These are phyloP conservation scores for Erythrophleum ivorense DNA, from an alignment of 331 rosid genomes.

Conservation along the genomic window DNA sequence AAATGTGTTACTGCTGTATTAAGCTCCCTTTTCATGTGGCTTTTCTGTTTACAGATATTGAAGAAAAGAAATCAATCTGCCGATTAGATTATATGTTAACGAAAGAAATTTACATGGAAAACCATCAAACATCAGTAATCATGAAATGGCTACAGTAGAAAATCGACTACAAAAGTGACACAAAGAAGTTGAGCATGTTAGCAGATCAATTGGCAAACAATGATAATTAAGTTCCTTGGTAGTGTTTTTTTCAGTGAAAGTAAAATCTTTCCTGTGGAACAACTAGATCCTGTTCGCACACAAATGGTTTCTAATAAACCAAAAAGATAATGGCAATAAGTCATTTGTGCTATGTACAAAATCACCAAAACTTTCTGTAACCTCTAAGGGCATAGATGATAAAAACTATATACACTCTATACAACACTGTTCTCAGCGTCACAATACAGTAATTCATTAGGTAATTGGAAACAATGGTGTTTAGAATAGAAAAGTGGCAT, in stretches of 20 bases:
- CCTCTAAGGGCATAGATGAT: constrained; percentile 3
- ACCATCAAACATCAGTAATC: constrained; percentile 24
- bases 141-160: constrained; percentile 4
- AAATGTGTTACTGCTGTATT: constrained; percentile 13
- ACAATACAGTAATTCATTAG: constrained; percentile 6
- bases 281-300: constrained; percentile 18
- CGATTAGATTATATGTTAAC: not conserved
- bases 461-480: not conserved
- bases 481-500: not conserved
- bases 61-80: constrained; percentile 26
- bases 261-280: not conserved
- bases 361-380: constrained; percentile 22
- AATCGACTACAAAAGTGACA: constrained; percentile 36
- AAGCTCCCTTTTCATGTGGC: constrained; percentile 16
- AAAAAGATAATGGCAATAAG: constrained; percentile 7
- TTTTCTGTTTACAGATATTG: not conserved
- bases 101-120: constrained; percentile 4
- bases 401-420: not conserved
- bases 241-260: constrained; percentile 2
- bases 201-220: constrained; percentile 5
- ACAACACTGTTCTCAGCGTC: constrained; percentile 8
- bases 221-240: constrained; percentile 9
- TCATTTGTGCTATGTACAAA: not conserved
- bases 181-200: constrained; percentile 9
- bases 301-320: constrained; percentile 2